Conservation (phyloP, 805 yeast species). For the Lipomyces chichibuensis region DNA sequence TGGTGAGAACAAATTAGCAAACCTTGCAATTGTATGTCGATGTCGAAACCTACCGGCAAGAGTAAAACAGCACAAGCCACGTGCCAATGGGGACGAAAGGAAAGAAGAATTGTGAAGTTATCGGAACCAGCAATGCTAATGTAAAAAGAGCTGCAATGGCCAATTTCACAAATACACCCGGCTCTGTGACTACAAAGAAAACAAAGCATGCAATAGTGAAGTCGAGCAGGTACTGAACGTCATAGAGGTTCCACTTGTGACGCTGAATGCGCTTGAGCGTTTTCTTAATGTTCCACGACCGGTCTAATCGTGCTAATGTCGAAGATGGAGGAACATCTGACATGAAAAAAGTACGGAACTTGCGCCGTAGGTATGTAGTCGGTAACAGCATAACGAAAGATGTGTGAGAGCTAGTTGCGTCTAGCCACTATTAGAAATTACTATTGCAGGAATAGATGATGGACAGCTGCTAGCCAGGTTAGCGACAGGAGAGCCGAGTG, state of each 20-base stretch:
- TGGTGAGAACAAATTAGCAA: background rate
- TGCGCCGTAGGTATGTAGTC: slow-evolving; percentile 26
- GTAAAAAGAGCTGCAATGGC: slow-evolving; percentile 50
- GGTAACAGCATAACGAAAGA: slow-evolving; percentile 16
- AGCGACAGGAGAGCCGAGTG: background rate
- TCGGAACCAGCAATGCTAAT: slow-evolving; percentile 63
- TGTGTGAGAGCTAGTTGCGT: background rate
- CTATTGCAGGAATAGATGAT: background rate
- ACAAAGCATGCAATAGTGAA: slow-evolving; percentile 56
- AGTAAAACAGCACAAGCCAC: slow-evolving; percentile 83
- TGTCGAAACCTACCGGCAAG: slow-evolving; percentile 47
- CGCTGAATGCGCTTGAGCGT: slow-evolving; percentile 42
- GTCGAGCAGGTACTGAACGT: slow-evolving; percentile 55
- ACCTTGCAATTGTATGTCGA: slow-evolving; percentile 40
- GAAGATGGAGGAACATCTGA: slow-evolving; percentile 28
- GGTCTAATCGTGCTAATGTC: slow-evolving; percentile 29
- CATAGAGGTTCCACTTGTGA: slow-evolving; percentile 48
- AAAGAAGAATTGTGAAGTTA: slow-evolving; percentile 80
- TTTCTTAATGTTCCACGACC: slow-evolving; percentile 30
- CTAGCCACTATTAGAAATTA: slow-evolving; percentile 5
- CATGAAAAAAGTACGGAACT: slow-evolving; percentile 20
- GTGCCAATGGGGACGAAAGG: slow-evolving; percentile 81
- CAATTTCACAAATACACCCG: slow-evolving; percentile 41
- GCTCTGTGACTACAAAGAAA: slow-evolving; percentile 40
- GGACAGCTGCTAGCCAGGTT: background rate